phyloP scores from a whole-genome alignment of 352 stramenopile genomes.

The Phytophthora lateralis region DNA sequence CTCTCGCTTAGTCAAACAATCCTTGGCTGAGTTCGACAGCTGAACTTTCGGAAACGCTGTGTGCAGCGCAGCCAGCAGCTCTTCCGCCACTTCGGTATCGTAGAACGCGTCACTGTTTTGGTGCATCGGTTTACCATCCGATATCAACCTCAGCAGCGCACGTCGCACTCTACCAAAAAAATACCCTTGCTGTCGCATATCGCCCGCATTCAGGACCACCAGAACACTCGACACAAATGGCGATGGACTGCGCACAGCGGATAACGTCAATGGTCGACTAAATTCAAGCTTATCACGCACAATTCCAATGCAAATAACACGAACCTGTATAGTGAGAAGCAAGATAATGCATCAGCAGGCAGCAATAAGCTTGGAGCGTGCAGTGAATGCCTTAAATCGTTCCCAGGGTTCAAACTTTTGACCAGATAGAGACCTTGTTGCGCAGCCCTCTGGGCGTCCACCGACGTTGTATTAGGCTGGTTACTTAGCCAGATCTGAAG shows the following conservation, averaged over 20 bases:
- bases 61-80: slow-evolving; percentile 52
- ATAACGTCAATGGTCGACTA: slow-evolving; percentile 1
- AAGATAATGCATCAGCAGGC: slow-evolving; percentile 30
- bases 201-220: slow-evolving; percentile 50
- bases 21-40: slow-evolving; percentile 42
- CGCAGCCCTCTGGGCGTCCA: slow-evolving; percentile 4
- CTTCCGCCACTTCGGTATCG: slow-evolving; percentile 34
- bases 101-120: slow-evolving; percentile 20
- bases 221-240: slow-evolving; percentile 59
- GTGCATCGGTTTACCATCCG: neutral
- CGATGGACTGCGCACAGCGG: slow-evolving; percentile 41
- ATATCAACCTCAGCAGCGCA: neutral
- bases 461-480: neutral
- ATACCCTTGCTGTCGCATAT: slow-evolving; percentile 53
- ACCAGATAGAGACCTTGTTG: slow-evolving; percentile 33
- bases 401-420: slow-evolving; percentile 4
- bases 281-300: neutral
- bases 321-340: slow-evolving; percentile 62
- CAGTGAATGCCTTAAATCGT: neutral
- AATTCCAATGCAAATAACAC: slow-evolving; percentile 5
- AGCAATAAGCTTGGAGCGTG: slow-evolving; percentile 37
- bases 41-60: slow-evolving; percentile 50
- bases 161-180: slow-evolving; percentile 46
- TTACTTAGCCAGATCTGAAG: slow-evolving; percentile 35
- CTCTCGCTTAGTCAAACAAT: slow-evolving; percentile 37